Evolutionary conservation across 2,329 filamentous ascomycete genomes (phyloP), one percentile per base, ranked within the genome.

Genomic region (Cladosporium sp.): DNA sequence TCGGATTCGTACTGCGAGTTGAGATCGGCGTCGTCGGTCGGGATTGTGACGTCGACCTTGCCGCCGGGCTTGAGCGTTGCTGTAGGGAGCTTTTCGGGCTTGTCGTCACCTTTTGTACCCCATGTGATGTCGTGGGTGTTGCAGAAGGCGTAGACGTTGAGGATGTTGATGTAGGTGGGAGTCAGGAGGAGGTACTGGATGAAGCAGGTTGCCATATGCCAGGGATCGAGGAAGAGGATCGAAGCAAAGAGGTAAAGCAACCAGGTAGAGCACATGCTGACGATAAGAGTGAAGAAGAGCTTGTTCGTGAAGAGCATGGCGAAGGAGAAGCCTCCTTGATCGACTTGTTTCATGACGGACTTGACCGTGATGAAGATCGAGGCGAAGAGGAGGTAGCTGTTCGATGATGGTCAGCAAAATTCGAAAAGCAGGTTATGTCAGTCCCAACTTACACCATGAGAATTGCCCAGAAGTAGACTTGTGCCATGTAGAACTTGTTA

Each of bases 111-210:
- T 79, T 98, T 99, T 49, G 95, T 99, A 74, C 93, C 93, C 93
- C 93, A 97, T 3, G 93, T 96, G 70, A 97, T 95, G 75, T 97
- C 93, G 84, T 97, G 93, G 28, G 93, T 97, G 80, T 97, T 97
- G 81, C 93, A 98, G 80, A 99, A 99, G 67, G 94, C 94, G 79
- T 98, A 99, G 65, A 99, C 95, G 83, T 98, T 99, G 73, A 99
- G 88, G 66, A 98, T 93, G 79, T 98, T 99, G 82, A 96, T 96
- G 81, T 97, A 99, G 0, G 93, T 97, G 0, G 95, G 95, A 0
- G 93, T 97, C 65, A 99, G 85, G 49, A 98, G 87, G 72, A 98
- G 88, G 78, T 99, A 99, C 85, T 98, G 95, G 58, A 93, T 78
- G 79, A 98, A 92, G 60, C 81, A 88, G n/a, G 95, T 98, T 78